A percentile compares a stretch with the other conserved stretches of the same genome.
phyloP scores from a whole-genome alignment of 306 rosid species.

The Citrullus amarus region DNA sequence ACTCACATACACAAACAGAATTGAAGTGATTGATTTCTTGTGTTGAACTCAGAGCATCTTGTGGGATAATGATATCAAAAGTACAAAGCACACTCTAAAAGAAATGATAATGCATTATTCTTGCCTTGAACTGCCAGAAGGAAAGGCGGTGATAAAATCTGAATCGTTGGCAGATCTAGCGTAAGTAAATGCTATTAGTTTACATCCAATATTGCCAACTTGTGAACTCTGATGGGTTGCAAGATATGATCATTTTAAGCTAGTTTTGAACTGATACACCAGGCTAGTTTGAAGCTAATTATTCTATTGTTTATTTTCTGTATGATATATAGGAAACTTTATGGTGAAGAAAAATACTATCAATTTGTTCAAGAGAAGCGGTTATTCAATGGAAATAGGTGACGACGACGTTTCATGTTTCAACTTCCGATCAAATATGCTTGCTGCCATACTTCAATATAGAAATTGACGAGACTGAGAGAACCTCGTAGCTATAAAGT shows the following conservation, averaged over 20 bases:
- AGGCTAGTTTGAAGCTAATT: background rate
- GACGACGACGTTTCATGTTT: background rate
- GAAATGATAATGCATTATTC: slow-evolving; percentile 71
- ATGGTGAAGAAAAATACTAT: background rate
- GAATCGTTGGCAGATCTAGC: slow-evolving; percentile 59
- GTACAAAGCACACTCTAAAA: slow-evolving; percentile 67
- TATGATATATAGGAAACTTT: background rate
- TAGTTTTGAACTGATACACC: background rate
- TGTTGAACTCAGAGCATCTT: slow-evolving; percentile 59
- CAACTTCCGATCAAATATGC: background rate
- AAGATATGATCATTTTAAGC: background rate
- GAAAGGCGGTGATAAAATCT: slow-evolving; percentile 68
- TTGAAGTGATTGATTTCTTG: slow-evolving; percentile 1
- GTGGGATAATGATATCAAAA: slow-evolving; percentile 85
- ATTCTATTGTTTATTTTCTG: background rate
- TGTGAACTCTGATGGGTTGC: background rate
- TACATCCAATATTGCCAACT: slow-evolving; percentile 2
- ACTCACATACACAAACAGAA: background rate
- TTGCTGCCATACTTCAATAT: background rate
- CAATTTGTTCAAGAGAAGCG: slow-evolving; percentile 1
- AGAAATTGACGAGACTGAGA: background rate
- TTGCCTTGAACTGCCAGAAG: slow-evolving; percentile 62
- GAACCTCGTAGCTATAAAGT: background rate
- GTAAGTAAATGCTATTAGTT: slow-evolving; percentile 35
- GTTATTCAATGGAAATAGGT: background rate